Percentiles rank a stretch among this genome's conserved stretches.
phyloP scores from a whole-genome alignment of 192 early-diverging fungal genomes.

The Jimgerdemannia flammicorona region DNA sequence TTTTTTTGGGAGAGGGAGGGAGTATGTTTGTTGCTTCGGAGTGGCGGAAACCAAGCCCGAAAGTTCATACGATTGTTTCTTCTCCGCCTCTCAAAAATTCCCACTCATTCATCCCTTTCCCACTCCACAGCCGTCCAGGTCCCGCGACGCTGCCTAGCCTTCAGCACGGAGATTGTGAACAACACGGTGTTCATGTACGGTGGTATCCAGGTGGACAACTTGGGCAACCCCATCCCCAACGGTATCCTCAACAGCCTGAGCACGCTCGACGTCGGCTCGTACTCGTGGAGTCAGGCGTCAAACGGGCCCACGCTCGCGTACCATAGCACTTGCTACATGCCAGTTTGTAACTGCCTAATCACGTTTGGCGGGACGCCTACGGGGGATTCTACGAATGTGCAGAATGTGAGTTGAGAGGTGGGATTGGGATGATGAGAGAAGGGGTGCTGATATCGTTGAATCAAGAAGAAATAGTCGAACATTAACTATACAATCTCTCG shows the following conservation, averaged over 20 bases:
- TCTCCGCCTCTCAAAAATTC: no score
- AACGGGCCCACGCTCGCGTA: constrained; percentile 26
- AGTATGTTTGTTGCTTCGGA: neutral
- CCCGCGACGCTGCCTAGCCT: no score
- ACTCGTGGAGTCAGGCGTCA: constrained; percentile 17
- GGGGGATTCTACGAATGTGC: constrained; percentile 42
- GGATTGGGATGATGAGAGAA: neutral
- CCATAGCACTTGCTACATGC: constrained; percentile 29
- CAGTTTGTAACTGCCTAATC: constrained; percentile 44
- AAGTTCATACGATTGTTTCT: no score
- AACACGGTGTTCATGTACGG: constrained; percentile 24
- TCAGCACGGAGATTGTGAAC: no score
- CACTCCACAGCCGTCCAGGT: no score
- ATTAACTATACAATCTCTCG: neutral
- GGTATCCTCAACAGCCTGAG: constrained; percentile 25
- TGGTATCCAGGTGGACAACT: constrained; percentile 17
- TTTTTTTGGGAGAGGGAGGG: neutral
- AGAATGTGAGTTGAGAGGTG: constrained; percentile 13
- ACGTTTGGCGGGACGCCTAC: constrained; percentile 63
- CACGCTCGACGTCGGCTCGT: constrained; percentile 20
- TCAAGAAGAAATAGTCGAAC: neutral
- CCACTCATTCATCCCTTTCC: no score
- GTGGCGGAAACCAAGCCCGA: constrained; percentile 43
- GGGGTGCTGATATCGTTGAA: neutral
- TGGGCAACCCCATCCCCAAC: constrained; percentile 12